Percentiles rank a stretch among this genome's conserved stretches.
Evolutionary conservation across 768 basidiomycete species (phyloP).

Genomic region (Ephemerocybe angulata): DNA sequence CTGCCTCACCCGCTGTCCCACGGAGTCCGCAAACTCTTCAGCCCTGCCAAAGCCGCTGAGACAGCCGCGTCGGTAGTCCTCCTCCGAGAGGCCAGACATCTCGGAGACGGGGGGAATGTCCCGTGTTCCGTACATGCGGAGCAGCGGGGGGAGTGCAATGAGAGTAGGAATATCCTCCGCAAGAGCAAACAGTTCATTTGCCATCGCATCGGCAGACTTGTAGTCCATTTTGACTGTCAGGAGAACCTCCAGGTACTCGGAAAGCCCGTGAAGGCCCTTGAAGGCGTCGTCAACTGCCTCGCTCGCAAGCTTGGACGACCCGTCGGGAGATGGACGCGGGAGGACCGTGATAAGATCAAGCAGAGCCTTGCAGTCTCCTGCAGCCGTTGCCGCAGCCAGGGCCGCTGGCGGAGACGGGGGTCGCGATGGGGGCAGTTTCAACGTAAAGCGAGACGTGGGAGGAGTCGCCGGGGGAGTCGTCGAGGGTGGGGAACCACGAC

Average conservation of each 20-base stretch:
- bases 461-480: slow-evolving; percentile 55
- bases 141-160: slow-evolving; percentile 65
- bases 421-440: slow-evolving; percentile 65
- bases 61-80: slow-evolving; percentile 64
- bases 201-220: slow-evolving; percentile 24
- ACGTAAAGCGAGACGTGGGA: slow-evolving; percentile 54
- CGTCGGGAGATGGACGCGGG: slow-evolving; percentile 56
- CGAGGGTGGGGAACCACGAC: slow-evolving; percentile 33
- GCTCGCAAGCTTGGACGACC: slow-evolving; percentile 53
- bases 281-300: slow-evolving; percentile 83
- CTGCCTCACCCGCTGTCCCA: slow-evolving; percentile 56
- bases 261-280: slow-evolving; percentile 56
- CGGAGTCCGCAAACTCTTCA: slow-evolving; percentile 62
- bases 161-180: slow-evolving; percentile 70
- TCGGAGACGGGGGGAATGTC: slow-evolving; percentile 42
- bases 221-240: slow-evolving; percentile 17
- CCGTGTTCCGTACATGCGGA: slow-evolving; percentile 43
- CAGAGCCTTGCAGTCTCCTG: slow-evolving; percentile 59
- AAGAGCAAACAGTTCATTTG: slow-evolving; percentile 46
- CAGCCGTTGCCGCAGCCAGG: slow-evolving; percentile 37
- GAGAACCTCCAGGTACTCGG: slow-evolving; percentile 53
- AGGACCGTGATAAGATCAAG: slow-evolving; percentile 56
- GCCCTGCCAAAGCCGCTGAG: slow-evolving; percentile 74
- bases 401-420: slow-evolving; percentile 57
- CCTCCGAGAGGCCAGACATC: slow-evolving; percentile 56